phyloP scores from a whole-genome alignment of 306 rosid species.

The Vicia sativa region DNA sequence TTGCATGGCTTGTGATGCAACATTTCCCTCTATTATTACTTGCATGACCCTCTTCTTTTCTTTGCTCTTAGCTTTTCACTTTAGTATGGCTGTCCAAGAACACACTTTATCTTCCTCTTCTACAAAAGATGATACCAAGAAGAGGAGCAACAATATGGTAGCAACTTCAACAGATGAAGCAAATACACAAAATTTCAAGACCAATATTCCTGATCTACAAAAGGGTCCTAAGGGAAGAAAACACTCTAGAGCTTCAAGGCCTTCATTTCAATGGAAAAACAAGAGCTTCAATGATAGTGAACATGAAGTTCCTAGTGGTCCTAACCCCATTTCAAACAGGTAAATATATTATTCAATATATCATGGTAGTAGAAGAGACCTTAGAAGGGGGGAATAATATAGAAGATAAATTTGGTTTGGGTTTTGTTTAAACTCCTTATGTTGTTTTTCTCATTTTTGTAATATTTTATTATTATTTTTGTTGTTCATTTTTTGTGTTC shows the following conservation, averaged over 20 bases:
- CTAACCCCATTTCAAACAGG: slow-evolving; percentile 91
- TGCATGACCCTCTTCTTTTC: slow-evolving; percentile 47
- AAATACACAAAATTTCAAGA: slow-evolving; percentile 10
- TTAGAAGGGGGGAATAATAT: not conserved
- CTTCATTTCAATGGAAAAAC: slow-evolving; percentile 50
- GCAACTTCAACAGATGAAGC: slow-evolving; percentile 37
- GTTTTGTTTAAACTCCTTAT: slow-evolving; percentile 39
- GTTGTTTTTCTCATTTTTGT: slow-evolving; percentile 14
- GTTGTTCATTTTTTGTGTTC: slow-evolving; percentile 27
- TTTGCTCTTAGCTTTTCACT: slow-evolving; percentile 46
- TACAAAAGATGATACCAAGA: slow-evolving; percentile 10
- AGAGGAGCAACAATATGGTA: slow-evolving; percentile 24
- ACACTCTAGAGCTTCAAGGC: slow-evolving; percentile 32
- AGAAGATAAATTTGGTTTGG: slow-evolving; percentile 27
- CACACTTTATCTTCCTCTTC: not conserved
- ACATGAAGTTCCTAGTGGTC: slow-evolving; percentile 94
- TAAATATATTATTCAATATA: slow-evolving; percentile 44
- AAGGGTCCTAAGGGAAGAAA: slow-evolving; percentile 33
- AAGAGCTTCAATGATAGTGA: slow-evolving; percentile 56
- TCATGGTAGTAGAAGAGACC: not conserved
- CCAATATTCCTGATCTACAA: slow-evolving; percentile 32
- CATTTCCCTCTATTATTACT: slow-evolving; percentile 39
- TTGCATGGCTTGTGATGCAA: slow-evolving; percentile 70
- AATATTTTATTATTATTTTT: slow-evolving; percentile 21
- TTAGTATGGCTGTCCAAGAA: slow-evolving; percentile 44